Base-by-base conservation (phyloP, 2,329 filamentous ascomycete genomes). In the Apiospora arundinis region DNA sequence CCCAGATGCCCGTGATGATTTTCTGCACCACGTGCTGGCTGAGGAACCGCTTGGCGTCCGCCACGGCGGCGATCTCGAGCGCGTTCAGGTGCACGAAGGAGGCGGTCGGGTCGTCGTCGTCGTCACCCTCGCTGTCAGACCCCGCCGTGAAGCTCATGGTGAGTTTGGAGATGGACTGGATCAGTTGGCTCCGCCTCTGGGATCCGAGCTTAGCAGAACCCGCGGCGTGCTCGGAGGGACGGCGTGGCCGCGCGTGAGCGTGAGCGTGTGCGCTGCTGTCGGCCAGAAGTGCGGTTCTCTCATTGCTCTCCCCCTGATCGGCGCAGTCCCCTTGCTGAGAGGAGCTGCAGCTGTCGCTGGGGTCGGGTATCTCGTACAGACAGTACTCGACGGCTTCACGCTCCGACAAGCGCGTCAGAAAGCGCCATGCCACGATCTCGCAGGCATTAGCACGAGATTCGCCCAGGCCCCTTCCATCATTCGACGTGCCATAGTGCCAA, bases 1-100 rank as follows among this genome's bases (percentile, higher is more conserved):
- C 87, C 92, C 92, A 94, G 69, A 94, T 91, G 42, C 90, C 90
- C 72, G 91, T 89, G 68, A 94, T 89, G 72, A 94, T 89, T 71
- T 89, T 90, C 77, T 94, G 92, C n/a, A 93, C 89, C 0, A 91
- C 87, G 70, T 86, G 85, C 77, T 94, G 92, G 73, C 89, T 90
- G 11, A 94, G 85, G 74, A 94, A 94, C 66, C 90, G 91, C 80
- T 94, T 94, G 28, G 92, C 91, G 73, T 91, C 87, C 9, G 89
- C 89, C 18, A 94, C 90, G 21, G 89, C 88, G 37, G 92, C 92
- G 74, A 94, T 92, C 77, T 94, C 92, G 18, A 98, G 86, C 1
- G 94, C 94, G 79, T 96, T 97, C 67, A 97, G 86, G 23, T 92
- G 91, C 46, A 91, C 90, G 79, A 97, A 97, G 0, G 91, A 89